Evolutionary conservation across 2,329 filamentous ascomycete species (phyloP).

Genomic region (Hypoxylon sp.): DNA sequence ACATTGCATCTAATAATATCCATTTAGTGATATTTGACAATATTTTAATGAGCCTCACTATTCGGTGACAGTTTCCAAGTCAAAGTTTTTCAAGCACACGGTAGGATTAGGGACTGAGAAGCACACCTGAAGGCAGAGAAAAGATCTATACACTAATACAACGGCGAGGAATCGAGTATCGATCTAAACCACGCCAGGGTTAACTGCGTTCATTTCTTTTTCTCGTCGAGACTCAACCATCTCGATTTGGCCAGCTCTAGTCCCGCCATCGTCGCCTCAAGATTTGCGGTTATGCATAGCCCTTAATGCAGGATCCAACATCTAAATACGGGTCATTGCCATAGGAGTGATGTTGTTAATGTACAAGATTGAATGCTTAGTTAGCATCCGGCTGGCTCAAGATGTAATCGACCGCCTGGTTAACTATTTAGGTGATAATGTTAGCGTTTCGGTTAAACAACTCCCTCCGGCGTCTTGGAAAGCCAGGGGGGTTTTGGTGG

Average conservation of each 20-base stretch:
- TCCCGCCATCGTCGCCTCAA: slow-evolving; percentile 31
- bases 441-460: slow-evolving; percentile 37
- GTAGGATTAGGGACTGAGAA: neutral
- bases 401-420: slow-evolving; percentile 96
- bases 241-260: slow-evolving; percentile 23
- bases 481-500: slow-evolving; percentile 38
- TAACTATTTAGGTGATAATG: slow-evolving; percentile 70
- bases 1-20: neutral
- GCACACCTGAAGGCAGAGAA: slow-evolving; percentile 30
- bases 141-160: slow-evolving; percentile 57
- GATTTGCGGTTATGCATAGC: slow-evolving; percentile 32
- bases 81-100: neutral
- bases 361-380: slow-evolving; percentile 59
- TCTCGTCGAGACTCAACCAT: slow-evolving; percentile 35
- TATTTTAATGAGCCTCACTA: neutral
- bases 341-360: slow-evolving; percentile 51
- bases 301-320: slow-evolving; percentile 31
- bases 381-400: slow-evolving; percentile 90
- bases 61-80: neutral
- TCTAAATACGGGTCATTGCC: slow-evolving; percentile 43
- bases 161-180: slow-evolving; percentile 41
- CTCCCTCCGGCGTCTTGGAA: slow-evolving; percentile 4
- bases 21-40: slow-evolving; percentile 7
- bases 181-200: slow-evolving; percentile 36
- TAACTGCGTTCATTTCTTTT: slow-evolving; percentile 40